Base-by-base conservation (phyloP, 306 rosid species). In the Pueraria montana region DNA sequence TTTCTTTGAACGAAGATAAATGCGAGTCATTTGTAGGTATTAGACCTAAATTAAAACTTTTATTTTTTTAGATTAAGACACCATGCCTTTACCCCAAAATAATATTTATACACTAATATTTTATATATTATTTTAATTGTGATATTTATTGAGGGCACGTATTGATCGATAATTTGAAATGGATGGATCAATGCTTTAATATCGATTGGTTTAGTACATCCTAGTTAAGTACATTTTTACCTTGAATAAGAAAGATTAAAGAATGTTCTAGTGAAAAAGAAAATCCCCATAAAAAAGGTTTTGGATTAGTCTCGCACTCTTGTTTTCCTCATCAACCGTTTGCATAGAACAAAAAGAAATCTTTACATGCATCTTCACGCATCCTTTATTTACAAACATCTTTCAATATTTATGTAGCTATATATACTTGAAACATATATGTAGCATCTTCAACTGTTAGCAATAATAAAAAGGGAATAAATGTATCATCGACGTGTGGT, bases 311-410 rank as follows among this genome's bases (percentile, higher is more conserved):
- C 48, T 74, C 32, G 32, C 20, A 12, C 52, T 52, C 61, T 75
- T 53, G 85, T 75, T 74, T 74, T 74, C 8, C 38, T 52, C 80
- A 10, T 4, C 82, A 65, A 17, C 16, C 48, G n/a, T n/a, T 55
- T 49, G 18, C 7, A 17, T 32, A 73, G 24, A 72, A 72, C 59
- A 49, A 8, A 18, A 8, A 24, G 5, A 59, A 23, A 8, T 1
- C 24, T 4, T 16, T 14, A 14, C 14, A 12, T 61, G 5, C 16
- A 26, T 49, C 59, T 1, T 40, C 50, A 27, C 6, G 20, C 30
- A 30, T 23, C 16, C 24, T 55, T 26, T 48, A 14, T 61, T 5
- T 27, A 49, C 27, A 34, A 64, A 64, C 48, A 48, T 45, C 2
- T 40, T 40, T 34, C 38, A 34, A 34, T 34, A 34, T 34, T 34